Evolutionary conservation across 2,329 filamentous ascomycete species (phyloP).

Genomic region (Rutstroemia sydowiana): DNA sequence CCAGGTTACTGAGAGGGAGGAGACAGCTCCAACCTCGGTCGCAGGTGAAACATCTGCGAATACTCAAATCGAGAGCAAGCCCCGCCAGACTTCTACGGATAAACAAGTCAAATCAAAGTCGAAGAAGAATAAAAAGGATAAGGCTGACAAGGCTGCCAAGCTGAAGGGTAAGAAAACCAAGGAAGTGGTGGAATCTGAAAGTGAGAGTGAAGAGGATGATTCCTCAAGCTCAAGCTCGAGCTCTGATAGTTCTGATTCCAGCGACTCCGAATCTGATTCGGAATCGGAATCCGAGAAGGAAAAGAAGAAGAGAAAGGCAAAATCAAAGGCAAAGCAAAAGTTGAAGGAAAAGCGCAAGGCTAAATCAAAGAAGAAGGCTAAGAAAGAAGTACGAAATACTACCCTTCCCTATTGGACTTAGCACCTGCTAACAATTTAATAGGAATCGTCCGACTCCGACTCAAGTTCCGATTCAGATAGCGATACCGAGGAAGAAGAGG

Average conservation of each 20-base stretch:
- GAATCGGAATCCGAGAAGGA: conserved; percentile 29
- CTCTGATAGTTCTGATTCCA: conserved; percentile 9
- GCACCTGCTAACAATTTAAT: conserved; percentile 10
- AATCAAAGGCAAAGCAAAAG: conserved; percentile 31
- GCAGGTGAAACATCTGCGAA: conserved; percentile 15
- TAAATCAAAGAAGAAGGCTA: conserved; percentile 35
- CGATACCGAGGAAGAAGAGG: conserved; percentile 12
- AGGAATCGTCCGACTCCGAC: conserved; percentile 26
- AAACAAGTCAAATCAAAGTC: conserved; percentile 17
- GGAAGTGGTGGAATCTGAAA: conserved; percentile 4
- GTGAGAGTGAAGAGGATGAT: conserved; percentile 9
- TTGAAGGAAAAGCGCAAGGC: conserved; percentile 31
- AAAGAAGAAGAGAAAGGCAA: conserved; percentile 30
- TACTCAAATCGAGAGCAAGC: conserved; percentile 22
- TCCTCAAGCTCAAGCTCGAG: neutral
- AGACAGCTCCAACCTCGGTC: conserved; percentile 10
- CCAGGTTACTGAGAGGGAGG: conserved; percentile 20
- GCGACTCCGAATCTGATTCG: conserved; percentile 19
- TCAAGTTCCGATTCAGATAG: conserved; percentile 29
- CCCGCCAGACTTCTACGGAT: conserved; percentile 15
- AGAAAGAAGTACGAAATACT: conserved; percentile 27
- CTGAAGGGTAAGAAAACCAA: conserved; percentile 12
- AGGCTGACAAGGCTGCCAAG: conserved; percentile 12
- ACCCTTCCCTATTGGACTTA: neutral
- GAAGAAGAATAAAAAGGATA: conserved; percentile 22